These are phyloP conservation scores for Metschnikowia lunata DNA, from an alignment of 805 yeast species.

Conservation along the genomic window DNA sequence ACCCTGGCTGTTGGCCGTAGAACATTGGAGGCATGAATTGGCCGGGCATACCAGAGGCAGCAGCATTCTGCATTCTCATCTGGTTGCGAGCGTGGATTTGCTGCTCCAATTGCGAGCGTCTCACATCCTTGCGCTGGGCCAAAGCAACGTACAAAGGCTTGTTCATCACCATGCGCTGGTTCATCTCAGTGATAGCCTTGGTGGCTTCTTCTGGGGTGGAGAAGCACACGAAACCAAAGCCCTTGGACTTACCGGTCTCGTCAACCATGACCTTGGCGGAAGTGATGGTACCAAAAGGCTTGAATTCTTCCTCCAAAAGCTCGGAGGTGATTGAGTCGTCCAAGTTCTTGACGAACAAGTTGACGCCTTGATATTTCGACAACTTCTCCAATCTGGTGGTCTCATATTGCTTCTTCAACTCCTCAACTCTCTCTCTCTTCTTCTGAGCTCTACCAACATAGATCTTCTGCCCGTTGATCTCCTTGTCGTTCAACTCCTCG, in stretches of 20 bases:
- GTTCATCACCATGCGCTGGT: slow-evolving; percentile 90
- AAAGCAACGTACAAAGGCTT: slow-evolving; percentile 98
- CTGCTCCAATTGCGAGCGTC: slow-evolving; percentile 95
- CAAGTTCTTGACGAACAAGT: slow-evolving; percentile 93
- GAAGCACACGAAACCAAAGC: slow-evolving; percentile 98
- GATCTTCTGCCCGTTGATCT: slow-evolving; percentile 77
- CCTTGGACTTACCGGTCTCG: slow-evolving; percentile 92
- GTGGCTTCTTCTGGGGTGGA: slow-evolving; percentile 98
- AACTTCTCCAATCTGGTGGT: slow-evolving; percentile 85
- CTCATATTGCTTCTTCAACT: slow-evolving; percentile 92
- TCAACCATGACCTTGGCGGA: slow-evolving; percentile 96
- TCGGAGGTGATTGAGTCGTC: slow-evolving; percentile 92
- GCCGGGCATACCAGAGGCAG: slow-evolving; percentile 80
- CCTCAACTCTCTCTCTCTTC: slow-evolving; percentile 96
- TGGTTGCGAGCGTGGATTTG: slow-evolving; percentile 98
- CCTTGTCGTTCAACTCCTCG: slow-evolving; percentile 84
- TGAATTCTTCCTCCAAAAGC: slow-evolving; percentile 84
- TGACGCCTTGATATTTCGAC: slow-evolving; percentile 94
- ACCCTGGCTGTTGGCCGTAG: slow-evolving; percentile 80
- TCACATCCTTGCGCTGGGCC: slow-evolving; percentile 97
- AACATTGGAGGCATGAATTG: slow-evolving; percentile 86
- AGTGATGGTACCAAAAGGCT: slow-evolving; percentile 90
- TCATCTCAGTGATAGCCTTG: slow-evolving; percentile 97
- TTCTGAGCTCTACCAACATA: slow-evolving; percentile 99
- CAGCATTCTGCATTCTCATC: slow-evolving; percentile 96